Evolutionary conservation across 129 eudicot genomes (phyloP).

Genomic region (Helichrysum umbraculigerum): DNA sequence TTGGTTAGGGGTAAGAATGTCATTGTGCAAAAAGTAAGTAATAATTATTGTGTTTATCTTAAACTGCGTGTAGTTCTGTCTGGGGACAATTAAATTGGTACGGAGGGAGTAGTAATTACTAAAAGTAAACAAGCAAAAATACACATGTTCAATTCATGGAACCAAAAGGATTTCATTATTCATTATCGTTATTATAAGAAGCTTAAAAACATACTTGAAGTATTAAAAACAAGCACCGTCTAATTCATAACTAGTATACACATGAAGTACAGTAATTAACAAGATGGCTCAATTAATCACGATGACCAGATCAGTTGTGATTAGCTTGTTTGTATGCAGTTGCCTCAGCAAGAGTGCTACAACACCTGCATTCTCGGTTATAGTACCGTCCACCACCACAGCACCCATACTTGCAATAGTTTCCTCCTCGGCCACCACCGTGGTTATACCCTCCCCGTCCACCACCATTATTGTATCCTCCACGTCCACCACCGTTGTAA

Average conservation of each 20-base stretch:
- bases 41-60: too few species aligned
- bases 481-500: neutral
- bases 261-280: neutral
- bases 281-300: conserved; percentile 9
- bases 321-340: conserved; percentile 31
- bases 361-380: conserved; percentile 32
- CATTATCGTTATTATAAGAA: too few species aligned
- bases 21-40: too few species aligned
- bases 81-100: too few species aligned
- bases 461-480: neutral
- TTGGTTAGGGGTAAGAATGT: too few species aligned
- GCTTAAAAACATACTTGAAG: neutral
- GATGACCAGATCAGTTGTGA: conserved; percentile 27
- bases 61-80: too few species aligned
- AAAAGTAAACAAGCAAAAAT: neutral
- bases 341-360: conserved; percentile 33
- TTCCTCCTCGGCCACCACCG: conserved; percentile 19
- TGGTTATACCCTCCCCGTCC: neutral
- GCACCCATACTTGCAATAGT: conserved; percentile 30
- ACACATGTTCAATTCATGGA: too few species aligned
- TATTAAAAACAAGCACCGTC: too few species aligned
- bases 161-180: too few species aligned
- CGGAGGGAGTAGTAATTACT: neutral
- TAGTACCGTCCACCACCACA: conserved; percentile 31
- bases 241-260: neutral